Percentiles rank a stretch among this genome's conserved stretches.
Evolutionary conservation across 2,329 filamentous ascomycete genomes (phyloP).

Genomic region (Pestalotiopsis sp.): DNA sequence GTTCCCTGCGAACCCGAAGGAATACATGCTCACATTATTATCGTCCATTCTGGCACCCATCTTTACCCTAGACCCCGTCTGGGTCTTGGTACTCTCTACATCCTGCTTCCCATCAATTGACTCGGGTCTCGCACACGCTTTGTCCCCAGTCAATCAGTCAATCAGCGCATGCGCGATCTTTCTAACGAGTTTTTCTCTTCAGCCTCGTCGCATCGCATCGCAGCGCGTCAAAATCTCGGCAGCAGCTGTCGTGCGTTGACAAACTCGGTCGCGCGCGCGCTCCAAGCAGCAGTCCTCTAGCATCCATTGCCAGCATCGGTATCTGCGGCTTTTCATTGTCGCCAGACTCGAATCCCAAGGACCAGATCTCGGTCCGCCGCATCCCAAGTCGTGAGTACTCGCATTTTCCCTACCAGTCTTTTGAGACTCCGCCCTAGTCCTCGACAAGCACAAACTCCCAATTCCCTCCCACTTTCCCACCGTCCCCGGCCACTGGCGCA

Average conservation of each 20-base stretch:
- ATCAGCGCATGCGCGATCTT: background rate
- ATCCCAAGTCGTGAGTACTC: background rate
- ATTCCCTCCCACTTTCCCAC: background rate
- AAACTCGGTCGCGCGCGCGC: background rate
- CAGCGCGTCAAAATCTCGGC: slow-evolving; percentile 9
- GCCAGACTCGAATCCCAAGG: background rate
- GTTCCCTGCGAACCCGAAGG: slow-evolving; percentile 9
- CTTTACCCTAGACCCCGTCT: slow-evolving; percentile 7
- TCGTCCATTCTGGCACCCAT: slow-evolving; percentile 1
- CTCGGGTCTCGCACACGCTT: background rate
- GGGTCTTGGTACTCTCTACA: slow-evolving; percentile 6
- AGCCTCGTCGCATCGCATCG: slow-evolving; percentile 2
- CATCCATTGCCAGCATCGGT: background rate
- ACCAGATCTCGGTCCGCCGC: background rate
- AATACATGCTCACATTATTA: slow-evolving; percentile 7
- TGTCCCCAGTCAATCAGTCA: background rate
- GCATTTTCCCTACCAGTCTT: background rate
- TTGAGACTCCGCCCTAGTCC: background rate
- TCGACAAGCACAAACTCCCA: background rate
- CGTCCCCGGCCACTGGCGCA: background rate
- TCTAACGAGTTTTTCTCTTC: background rate
- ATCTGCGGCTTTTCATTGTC: background rate
- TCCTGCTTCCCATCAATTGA: background rate
- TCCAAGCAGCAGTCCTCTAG: background rate
- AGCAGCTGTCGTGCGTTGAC: background rate